Conservation (phyloP, 139 green algal genomes). For the Chlamydomonas schloesseri region DNA sequence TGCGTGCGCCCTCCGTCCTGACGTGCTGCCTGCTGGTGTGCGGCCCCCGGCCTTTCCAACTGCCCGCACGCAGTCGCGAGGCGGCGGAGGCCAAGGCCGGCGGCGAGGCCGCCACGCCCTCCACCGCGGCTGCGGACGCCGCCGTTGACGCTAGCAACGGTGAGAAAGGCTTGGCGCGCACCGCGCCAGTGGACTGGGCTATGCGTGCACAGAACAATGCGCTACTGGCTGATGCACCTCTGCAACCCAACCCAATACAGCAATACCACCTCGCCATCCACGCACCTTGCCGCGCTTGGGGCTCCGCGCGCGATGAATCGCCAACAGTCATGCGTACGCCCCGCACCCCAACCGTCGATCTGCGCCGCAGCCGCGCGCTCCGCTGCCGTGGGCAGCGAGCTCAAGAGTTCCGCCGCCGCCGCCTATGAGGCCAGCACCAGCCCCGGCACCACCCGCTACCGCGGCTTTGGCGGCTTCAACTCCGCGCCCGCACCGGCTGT, state of each 20-base stretch:
- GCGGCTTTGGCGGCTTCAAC: slow-evolving; percentile 14
- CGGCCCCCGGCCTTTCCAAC: neutral
- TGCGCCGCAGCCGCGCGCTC: slow-evolving; percentile 6
- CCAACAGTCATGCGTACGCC: too few species aligned
- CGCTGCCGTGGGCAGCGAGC: neutral
- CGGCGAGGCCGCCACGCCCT: neutral
- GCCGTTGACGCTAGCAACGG: slow-evolving; percentile 14
- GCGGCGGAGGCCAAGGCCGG: slow-evolving; percentile 13
- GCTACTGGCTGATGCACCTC: too few species aligned
- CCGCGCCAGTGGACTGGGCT: too few species aligned
- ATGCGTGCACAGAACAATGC: too few species aligned
- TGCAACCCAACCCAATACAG: too few species aligned
- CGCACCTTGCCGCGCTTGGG: too few species aligned
- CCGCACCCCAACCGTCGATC: too few species aligned
- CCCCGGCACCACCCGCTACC: slow-evolving; percentile 1
- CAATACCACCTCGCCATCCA: too few species aligned
- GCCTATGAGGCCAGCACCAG: slow-evolving; percentile 11
- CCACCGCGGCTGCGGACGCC: neutral
- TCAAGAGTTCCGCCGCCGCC: slow-evolving; percentile 4
- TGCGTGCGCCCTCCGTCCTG: too few species aligned
- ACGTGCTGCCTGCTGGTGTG: too few species aligned
- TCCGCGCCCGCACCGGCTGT: neutral
- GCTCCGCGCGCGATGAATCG: too few species aligned
- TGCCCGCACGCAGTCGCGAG: slow-evolving; percentile 8
- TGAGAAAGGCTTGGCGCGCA: too few species aligned